Percentiles rank a stretch among this genome's conserved stretches.
Conservation (phyloP, 2,329 filamentous ascomycete genomes). For the Diplodia intermedia region DNA sequence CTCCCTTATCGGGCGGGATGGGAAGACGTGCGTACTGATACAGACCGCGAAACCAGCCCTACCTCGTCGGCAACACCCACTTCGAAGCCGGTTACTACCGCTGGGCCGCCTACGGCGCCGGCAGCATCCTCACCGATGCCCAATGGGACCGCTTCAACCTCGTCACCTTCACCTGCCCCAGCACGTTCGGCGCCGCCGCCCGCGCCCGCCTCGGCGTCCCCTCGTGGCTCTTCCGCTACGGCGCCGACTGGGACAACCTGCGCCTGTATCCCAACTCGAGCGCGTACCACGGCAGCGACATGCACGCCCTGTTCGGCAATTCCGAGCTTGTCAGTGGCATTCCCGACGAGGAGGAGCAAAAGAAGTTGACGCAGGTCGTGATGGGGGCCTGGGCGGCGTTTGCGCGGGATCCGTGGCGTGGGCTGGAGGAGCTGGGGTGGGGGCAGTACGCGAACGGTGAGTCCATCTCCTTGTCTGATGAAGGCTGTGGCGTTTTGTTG, state of each 20-base stretch:
- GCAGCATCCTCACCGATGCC: conserved; percentile 38
- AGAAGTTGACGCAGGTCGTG: conserved; percentile 43
- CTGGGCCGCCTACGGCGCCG: conserved; percentile 38
- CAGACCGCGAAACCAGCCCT: conserved; percentile 10
- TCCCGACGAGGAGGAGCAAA: conserved; percentile 39
- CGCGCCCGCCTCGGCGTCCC: conserved; percentile 41
- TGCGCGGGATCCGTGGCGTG: conserved; percentile 42
- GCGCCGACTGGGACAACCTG: conserved; percentile 47
- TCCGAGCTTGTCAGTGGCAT: conserved; percentile 40
- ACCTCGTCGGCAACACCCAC: conserved; percentile 38
- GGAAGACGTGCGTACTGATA: too few species aligned
- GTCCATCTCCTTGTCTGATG: too few species aligned
- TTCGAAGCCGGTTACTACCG: conserved; percentile 42
- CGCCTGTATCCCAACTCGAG: conserved; percentile 46
- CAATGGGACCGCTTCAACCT: conserved; percentile 41
- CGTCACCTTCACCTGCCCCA: conserved; percentile 41
- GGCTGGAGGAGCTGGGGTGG: conserved; percentile 45
- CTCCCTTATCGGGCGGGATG: too few species aligned
- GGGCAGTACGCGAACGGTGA: conserved; percentile 37
- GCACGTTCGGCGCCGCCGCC: conserved; percentile 35
- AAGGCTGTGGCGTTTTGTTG: too few species aligned
- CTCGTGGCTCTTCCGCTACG: conserved; percentile 49
- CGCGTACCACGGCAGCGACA: conserved; percentile 48
- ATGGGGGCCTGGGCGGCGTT: conserved; percentile 47
- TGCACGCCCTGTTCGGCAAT: conserved; percentile 47